A percentile compares a stretch with the other conserved stretches of the same genome.
phyloP scores from a whole-genome alignment of 73 alveolate genomes.

The Uronychia setigera region DNA sequence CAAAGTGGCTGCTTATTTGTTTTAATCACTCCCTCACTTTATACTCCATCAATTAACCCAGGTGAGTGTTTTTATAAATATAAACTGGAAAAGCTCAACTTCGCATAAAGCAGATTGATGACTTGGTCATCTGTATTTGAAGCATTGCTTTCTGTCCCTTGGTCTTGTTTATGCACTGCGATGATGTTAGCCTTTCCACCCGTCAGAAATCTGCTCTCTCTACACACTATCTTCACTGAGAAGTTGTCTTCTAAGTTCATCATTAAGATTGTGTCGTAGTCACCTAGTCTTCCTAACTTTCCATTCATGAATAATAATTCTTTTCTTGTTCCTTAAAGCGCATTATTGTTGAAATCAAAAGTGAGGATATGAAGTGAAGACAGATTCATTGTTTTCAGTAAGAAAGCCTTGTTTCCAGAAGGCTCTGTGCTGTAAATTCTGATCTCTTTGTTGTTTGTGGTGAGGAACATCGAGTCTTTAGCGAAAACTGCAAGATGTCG shows the following conservation, averaged over 20 bases:
- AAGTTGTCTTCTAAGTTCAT: neutral
- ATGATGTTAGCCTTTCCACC: neutral
- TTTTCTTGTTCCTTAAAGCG: neutral
- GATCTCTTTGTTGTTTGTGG: neutral
- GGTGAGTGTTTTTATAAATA: neutral
- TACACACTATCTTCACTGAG: neutral
- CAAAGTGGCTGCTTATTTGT: constrained; percentile 79
- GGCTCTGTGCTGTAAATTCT: neutral
- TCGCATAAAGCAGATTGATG: neutral
- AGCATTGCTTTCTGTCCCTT: too few relatives aligned
- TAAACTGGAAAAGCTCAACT: too few relatives aligned
- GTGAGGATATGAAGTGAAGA: neutral
- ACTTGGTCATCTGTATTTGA: too few relatives aligned
- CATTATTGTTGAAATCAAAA: neutral
- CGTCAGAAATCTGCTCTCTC: neutral
- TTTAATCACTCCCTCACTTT: neutral
- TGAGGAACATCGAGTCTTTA: neutral
- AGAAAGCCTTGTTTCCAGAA: neutral
- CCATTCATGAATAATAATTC: neutral
- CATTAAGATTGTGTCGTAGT: neutral
- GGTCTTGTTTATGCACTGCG: too few relatives aligned
- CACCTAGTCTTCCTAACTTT: neutral
- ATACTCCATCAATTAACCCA: neutral
- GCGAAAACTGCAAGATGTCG: neutral
- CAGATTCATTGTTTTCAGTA: neutral